phyloP scores from a whole-genome alignment of 75 land plant genomes.

The Cupressus sempervirens region DNA sequence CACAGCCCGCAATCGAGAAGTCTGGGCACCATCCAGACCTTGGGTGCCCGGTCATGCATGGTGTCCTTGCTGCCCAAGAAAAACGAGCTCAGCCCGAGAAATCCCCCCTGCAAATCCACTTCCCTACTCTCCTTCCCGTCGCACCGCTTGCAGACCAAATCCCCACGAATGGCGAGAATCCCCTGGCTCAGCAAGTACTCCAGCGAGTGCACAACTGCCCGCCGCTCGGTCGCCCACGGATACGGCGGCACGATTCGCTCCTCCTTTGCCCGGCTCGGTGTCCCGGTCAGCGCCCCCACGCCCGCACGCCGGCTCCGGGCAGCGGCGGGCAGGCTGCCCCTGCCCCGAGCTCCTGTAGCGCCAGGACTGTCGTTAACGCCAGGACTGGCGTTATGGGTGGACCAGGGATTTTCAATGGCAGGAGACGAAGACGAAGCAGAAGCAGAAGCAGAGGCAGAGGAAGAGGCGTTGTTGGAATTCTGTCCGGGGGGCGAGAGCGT shows the following conservation, averaged over 20 bases:
- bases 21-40: conserved; percentile 51
- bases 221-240: conserved; percentile 58
- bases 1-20: conserved; percentile 55
- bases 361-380: too few relatives aligned
- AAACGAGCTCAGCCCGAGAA: conserved; percentile 19
- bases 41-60: conserved; percentile 78
- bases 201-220: conserved; percentile 48
- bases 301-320: neutral
- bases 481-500: neutral
- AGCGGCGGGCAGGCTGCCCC: neutral
- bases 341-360: too few relatives aligned
- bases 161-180: conserved; percentile 40
- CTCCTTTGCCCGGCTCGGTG: neutral
- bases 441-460: too few relatives aligned
- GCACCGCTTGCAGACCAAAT: conserved; percentile 65
- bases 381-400: too few relatives aligned
- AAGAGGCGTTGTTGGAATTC: neutral
- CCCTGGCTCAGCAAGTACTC: conserved; percentile 25
- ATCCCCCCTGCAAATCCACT: conserved; percentile 26
- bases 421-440: neutral
- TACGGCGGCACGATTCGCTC: conserved; percentile 35
- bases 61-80: conserved; percentile 27
- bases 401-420: neutral
- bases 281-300: neutral
- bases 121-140: conserved; percentile 11